Base-by-base conservation (phyloP, 2,329 filamentous ascomycete species). In the Boeremia exigua region DNA sequence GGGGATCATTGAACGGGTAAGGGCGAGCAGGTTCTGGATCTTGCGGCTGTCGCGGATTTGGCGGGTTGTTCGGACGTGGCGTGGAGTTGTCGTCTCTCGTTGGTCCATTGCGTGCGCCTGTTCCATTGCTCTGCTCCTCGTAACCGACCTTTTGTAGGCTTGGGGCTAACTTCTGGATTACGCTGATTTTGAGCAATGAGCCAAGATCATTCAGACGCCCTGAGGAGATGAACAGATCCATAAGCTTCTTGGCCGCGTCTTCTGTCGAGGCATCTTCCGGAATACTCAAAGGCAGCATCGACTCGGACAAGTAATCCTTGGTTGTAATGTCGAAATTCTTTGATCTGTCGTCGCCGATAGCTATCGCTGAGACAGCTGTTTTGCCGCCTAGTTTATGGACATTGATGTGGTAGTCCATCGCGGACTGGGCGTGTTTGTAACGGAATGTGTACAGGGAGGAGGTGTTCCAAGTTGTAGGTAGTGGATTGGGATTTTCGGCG, bases 91-190 rank as follows among this genome's bases (percentile, higher is more conserved):
- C 58, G 48, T 65, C 62, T 38, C 65, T 54, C 73, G 71, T 61
- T 75, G 71, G 72, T 70, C 71, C 74, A 71, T 59, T 75, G 77
- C 61, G 79, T 77, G 59, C 76, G 77, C 57, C 74, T 73, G 59
- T 56, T 19, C 37, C 55, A 10, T 58, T 52, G 11, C 59, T 64
- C 30, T 51, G 48, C 12, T 63, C 62, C 72, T 92, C 85, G 67
- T 95, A 94, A 6, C 89, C 91, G 66, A 91, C 87, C 67, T 91
- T 92, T 44, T 89, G 84, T 34, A 96, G 78, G 19, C 86, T 84
- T 0, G 93, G 92, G 3, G 92, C 84, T 17, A 98, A 83, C 68
- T 89, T 93, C 76, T 96, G 92, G 46, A 98, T 86, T 34, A 98
- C 87, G 50, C 88, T 87, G 61, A 88, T 79, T 69, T 94, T 92